Evolutionary conservation across 176 grass and related monocot genomes (phyloP), one percentile per base, ranked within the genome.

Genomic region (Oryza glaberrima): DNA sequence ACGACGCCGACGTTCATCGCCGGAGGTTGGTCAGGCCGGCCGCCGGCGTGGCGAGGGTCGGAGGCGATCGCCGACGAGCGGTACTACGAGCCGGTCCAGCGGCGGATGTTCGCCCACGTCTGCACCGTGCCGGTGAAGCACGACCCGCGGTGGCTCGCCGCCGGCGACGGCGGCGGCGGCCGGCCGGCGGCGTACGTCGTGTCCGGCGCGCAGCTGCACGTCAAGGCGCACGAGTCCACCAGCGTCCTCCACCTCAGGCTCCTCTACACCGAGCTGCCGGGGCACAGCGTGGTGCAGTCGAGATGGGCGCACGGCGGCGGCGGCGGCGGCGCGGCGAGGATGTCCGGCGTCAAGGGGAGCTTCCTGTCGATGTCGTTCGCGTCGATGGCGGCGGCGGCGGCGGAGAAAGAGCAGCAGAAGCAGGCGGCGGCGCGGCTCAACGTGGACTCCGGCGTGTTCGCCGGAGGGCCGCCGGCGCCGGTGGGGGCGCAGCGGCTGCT

Each of bases 121-220:
- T 95, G 93, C 96, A 95, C 90, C 5, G 58, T 76, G 66, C 96
- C 91, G 0, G 91, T 98, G 78, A 98, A 92, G 83, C 95, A 95
- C 35, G 83, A 95, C 2, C 83, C 91, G 0, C 52, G 32, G 1
- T 98, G 93, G 96, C 54, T 23, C 28, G 64, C 20, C 32, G 8
- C 20, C 28, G 65, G 41, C 32, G 11, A 40, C 3, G 77, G 54
- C 12, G 49, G 6, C 30, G 43, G 6, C 40, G 40, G 1, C 25
- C 10, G 11, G 35, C 85, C 1, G 17, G 35, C 85, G 1, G 82
- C 93, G 0, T 95, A 89, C 84, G 73, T 95, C 4, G 91, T 98
- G 0, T 92, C 91, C 11, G 96, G 96, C 0, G 96, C 86, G 1
- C 96, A 98, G 77, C 88, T 98, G 26, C 83, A 87, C 11, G 91